Percentiles rank a stretch among this genome's conserved stretches.
phyloP scores from a whole-genome alignment of 208 protist species.

The Eutreptiella sp. region DNA sequence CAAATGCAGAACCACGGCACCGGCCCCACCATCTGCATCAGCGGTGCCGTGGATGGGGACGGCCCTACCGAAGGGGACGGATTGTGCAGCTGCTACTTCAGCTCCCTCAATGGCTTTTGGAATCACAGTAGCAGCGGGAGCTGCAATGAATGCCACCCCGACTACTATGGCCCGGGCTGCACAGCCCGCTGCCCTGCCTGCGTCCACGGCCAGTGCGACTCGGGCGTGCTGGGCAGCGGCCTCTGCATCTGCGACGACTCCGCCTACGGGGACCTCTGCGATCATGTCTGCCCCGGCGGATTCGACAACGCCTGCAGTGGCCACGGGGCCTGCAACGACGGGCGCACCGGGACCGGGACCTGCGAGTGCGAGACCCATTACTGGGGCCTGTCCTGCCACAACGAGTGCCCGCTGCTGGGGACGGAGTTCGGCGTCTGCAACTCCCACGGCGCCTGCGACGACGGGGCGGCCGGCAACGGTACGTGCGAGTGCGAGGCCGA shows the following conservation, averaged over 20 bases:
- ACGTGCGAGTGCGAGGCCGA: not conserved
- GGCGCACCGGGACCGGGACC: constrained; percentile 5
- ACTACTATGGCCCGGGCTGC: not conserved
- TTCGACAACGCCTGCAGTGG: not conserved
- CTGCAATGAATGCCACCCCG: not conserved
- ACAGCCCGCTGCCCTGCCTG: not conserved
- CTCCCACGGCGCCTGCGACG: constrained; percentile 4
- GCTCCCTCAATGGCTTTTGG: too few species aligned
- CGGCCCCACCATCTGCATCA: too few species aligned
- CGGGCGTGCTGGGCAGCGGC: not conserved
- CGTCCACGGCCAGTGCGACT: not conserved
- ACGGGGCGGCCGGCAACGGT: constrained; percentile 3
- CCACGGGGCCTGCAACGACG: constrained; percentile 23
- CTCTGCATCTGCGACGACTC: not conserved
- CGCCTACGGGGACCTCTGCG: constrained; percentile 4
- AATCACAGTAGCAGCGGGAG: too few species aligned
- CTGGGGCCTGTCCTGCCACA: constrained; percentile 5
- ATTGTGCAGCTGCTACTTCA: too few species aligned
- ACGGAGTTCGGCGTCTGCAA: constrained; percentile 3
- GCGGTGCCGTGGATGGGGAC: too few species aligned
- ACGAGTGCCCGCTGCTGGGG: not conserved
- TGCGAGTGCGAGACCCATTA: constrained; percentile 18
- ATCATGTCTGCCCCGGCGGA: constrained; percentile 8
- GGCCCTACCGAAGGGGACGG: too few species aligned
- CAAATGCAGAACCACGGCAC: too few species aligned